These are phyloP conservation scores for Papiliotrema nemorosa DNA, from an alignment of 1,284 basidiomycete genomes.

Conservation along the genomic window DNA sequence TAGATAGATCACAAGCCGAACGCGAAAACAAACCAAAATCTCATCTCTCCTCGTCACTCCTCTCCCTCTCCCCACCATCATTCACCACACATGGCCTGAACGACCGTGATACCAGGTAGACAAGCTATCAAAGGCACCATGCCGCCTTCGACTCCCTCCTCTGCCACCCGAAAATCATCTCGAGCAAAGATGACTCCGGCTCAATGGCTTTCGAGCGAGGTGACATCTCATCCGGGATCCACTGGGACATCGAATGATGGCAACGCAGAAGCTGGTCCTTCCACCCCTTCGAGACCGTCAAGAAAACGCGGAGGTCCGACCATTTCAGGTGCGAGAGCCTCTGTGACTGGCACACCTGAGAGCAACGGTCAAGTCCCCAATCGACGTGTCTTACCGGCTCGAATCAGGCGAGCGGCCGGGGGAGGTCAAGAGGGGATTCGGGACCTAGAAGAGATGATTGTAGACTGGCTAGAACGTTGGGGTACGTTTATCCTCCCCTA, in stretches of 20 bases:
- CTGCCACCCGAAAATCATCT: no score
- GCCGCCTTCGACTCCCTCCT: no score
- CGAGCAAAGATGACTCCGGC: no score
- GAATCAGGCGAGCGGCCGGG: constrained; percentile 71
- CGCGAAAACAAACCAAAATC: no score
- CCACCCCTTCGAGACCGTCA: neutral
- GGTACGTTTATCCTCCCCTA: constrained; percentile 55
- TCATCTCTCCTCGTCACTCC: no score
- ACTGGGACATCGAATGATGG: neutral
- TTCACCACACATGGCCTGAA: no score
- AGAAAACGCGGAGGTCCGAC: neutral
- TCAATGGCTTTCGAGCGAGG: no score
- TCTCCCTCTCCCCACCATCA: no score
- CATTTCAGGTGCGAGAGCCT: neutral
- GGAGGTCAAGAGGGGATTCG: constrained; percentile 54
- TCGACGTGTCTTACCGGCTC: constrained; percentile 65
- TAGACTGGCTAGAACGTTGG: constrained; percentile 72
- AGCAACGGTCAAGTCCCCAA: constrained; percentile 11
- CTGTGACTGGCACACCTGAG: no score
- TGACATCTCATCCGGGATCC: neutral
- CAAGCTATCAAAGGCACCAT: no score
- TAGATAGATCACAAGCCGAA: no score
- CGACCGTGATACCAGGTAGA: no score
- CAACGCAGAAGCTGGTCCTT: neutral
- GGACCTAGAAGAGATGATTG: constrained; percentile 75